Conservation (phyloP, 2,329 filamentous ascomycete genomes). For the Orbilia oligospora region DNA sequence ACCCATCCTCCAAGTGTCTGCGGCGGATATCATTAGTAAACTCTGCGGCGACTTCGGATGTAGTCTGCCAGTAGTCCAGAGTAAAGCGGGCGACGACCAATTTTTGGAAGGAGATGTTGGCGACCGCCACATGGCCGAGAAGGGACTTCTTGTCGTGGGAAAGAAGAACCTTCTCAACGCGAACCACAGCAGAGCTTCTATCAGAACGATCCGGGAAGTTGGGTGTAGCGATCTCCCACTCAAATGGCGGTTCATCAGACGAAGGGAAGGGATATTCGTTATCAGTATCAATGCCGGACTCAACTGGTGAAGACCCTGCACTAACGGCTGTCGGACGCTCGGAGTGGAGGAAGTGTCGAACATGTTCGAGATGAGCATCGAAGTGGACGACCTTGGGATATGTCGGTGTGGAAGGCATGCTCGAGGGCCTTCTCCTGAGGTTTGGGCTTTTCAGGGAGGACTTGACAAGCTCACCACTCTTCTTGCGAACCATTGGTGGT, state of each 20-base stretch:
- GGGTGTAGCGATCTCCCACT: slow-evolving; percentile 88
- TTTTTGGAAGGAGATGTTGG: slow-evolving; percentile 92
- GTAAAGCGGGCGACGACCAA: slow-evolving; percentile 92
- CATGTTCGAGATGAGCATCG: slow-evolving; percentile 94
- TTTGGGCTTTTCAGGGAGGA: slow-evolving; percentile 84
- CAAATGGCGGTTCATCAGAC: slow-evolving; percentile 74
- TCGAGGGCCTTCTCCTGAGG: slow-evolving; percentile 83
- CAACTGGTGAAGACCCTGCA: slow-evolving; percentile 90
- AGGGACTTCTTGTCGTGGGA: slow-evolving; percentile 89
- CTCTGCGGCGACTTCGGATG: slow-evolving; percentile 92
- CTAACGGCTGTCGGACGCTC: slow-evolving; percentile 97
- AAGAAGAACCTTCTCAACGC: slow-evolving; percentile 87
- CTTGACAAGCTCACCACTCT: slow-evolving; percentile 95
- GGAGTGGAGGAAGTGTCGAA: slow-evolving; percentile 93
- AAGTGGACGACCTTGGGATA: slow-evolving; percentile 99
- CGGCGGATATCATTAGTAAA: slow-evolving; percentile 83
- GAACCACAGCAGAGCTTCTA: slow-evolving; percentile 69
- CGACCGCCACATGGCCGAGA: slow-evolving; percentile 84
- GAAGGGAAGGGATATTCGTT: slow-evolving; percentile 86
- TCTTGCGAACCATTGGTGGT: slow-evolving; percentile 96
- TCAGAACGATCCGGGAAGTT: slow-evolving; percentile 79
- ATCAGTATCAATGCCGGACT: slow-evolving; percentile 84
- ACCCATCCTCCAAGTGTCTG: slow-evolving; percentile 76
- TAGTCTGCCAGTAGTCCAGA: slow-evolving; percentile 98
- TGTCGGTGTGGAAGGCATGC: slow-evolving; percentile 96